Base-by-base conservation (phyloP, 192 early-diverging fungal genomes). In the Nowakowskiella sp. region DNA sequence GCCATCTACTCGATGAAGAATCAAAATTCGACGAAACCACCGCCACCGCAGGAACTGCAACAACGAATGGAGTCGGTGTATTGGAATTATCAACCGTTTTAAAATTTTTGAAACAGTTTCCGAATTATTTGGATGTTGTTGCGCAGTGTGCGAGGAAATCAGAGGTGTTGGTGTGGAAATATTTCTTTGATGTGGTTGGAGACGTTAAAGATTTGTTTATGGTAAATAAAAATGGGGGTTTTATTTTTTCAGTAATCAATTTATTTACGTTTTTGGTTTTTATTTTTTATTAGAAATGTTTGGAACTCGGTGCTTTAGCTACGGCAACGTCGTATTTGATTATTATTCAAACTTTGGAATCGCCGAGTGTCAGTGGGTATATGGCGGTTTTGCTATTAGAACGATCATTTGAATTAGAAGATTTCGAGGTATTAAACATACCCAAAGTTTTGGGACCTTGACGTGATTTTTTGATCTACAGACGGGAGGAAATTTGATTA, bases 131-230 rank as follows among this genome's bases (percentile, higher is more conserved):
- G 31, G 94, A 97, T 44, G 82, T 92, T 21, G 87, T 99, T 61
- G 91, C 90, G 7, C 85, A 89, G 26, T 97, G 94, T 60, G 94
- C 96, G 4, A 71, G 96, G 51, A 99, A 99, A 62, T 89, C 89
- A n/a, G 96, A 99, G 62, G 84, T 89, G 0, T 78, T 90, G 9
- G 71, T 91, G 31, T 99, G 96, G 96, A 72, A 81, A 16, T 82
- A 81, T 42, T 74, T 97, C 44, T 97, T 97, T 68, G 70, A 74
- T 1, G 78, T 84, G 51, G 84, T 90, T 1, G 96, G 91, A 6
- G 85, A 92, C 24, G 84, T 89, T 0, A 82, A 84, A 33, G 73
- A 67, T 21, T 75, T 99, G 33, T 98, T 95, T 65, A 73, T 85
- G 70, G 86, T 88, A 79, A 43, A 31, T 22, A 32, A 13, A 25